Base-by-base conservation (phyloP, 495 filamentous ascomycete genomes). In the Penicillium pulvis region DNA sequence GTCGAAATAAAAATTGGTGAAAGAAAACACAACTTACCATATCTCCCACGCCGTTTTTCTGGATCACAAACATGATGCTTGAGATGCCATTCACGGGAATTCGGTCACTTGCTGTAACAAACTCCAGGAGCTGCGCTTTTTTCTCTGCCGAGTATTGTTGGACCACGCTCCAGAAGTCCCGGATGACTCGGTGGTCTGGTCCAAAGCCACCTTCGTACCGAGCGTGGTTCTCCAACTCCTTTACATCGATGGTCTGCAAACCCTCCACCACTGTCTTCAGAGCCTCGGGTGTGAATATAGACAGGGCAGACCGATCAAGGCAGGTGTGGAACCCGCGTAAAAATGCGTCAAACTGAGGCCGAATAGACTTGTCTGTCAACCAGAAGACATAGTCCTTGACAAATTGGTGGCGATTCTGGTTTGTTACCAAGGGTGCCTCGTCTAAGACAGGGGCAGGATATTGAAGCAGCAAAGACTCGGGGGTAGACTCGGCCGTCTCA, bases 21-120 rank as follows among this genome's bases (percentile, higher is more conserved):
- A 10, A 45, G 20, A 55, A 10, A 3, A 24, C 9, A 45, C 26
- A 7, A 72, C 77, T 67, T 73, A 79, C 78, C 71, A 67, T 56
- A 58, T 87, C 82, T 54, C 85, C 85, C 46, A 83, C 82, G 9
- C 90, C 92, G 68, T 91, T 91, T 61, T 84, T 87, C 74, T 93
- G 87, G 31, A 98, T 78, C 33, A 87, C 82, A 71, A 98, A 98
- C 74, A 86, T 84, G 47, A 97, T 77, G 58, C 86, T 90, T 58
- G 81, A 79, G 58, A 90, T 82, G 11, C 93, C 93, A 39, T 88
- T 90, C 1, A 96, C 89, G 0, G 94, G 94, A 6, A 98, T 80
- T 9, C 94, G 85, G 70, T 96, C 92, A 70, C 87, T 93, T 4
- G 92, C 92, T 23, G 94, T 98, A 23, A 98, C 93, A 61, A 98